A percentile compares a stretch with the other conserved stretches of the same genome.
Conservation (phyloP, 2,329 filamentous ascomycete genomes). For the Aspergillus sp. region DNA sequence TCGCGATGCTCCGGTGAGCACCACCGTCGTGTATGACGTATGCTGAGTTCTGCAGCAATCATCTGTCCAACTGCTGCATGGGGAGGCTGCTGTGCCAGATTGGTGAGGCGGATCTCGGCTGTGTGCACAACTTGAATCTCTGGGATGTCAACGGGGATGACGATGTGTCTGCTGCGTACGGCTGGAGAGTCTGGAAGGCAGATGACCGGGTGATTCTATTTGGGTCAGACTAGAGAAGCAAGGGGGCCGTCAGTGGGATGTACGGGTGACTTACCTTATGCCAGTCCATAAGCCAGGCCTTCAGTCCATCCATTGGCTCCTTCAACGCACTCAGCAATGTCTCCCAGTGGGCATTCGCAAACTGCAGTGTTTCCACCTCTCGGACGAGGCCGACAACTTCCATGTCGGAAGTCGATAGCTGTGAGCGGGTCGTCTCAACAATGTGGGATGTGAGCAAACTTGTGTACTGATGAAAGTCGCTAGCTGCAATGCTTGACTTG, state of each 20-base stretch:
- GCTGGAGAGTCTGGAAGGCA: constrained; percentile 33
- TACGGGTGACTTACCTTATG: constrained; percentile 49
- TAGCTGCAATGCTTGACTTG: constrained; percentile 48
- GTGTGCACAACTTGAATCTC: constrained; percentile 81
- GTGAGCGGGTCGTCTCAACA: constrained; percentile 47
- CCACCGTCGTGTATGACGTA: constrained; percentile 61
- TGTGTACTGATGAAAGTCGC: constrained; percentile 49
- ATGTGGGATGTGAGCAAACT: constrained; percentile 57
- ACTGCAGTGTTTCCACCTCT: constrained; percentile 55
- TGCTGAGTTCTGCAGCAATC: constrained; percentile 49
- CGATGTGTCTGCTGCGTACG: constrained; percentile 63
- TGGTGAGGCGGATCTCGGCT: constrained; percentile 49
- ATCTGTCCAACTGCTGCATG: constrained; percentile 51
- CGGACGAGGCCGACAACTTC: constrained; percentile 58
- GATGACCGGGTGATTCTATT: constrained; percentile 38
- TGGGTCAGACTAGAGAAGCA: constrained; percentile 1
- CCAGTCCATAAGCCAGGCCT: constrained; percentile 58
- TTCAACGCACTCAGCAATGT: constrained; percentile 55
- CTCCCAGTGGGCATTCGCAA: constrained; percentile 57
- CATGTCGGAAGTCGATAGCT: constrained; percentile 52
- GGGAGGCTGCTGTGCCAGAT: constrained; percentile 30
- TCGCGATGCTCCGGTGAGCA: constrained; percentile 34
- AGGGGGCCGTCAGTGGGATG: neutral
- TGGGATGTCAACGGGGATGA: constrained; percentile 88
- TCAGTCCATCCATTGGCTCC: constrained; percentile 46